Evolutionary conservation across 1,139 yeast genomes (phyloP).

Genomic region (Protomyces inundatus): DNA sequence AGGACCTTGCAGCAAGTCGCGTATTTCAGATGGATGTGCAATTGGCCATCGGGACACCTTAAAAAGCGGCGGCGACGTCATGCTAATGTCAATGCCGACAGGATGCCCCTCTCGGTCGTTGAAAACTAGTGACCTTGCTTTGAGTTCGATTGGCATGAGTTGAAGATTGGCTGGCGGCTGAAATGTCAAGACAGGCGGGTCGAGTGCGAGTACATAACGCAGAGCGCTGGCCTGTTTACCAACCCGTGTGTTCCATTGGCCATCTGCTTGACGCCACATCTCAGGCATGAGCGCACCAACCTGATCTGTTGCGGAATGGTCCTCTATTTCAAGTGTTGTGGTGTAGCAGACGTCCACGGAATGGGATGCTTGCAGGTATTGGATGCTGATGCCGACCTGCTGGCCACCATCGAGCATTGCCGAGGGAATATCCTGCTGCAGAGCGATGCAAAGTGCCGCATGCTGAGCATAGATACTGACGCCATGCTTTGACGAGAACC

Average conservation of each 20-base stretch:
- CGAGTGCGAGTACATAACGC: constrained; percentile 7
- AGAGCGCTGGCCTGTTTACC: background rate
- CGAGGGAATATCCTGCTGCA: background rate
- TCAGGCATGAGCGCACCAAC: background rate
- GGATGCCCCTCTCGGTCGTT: background rate
- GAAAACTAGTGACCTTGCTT: background rate
- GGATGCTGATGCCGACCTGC: background rate
- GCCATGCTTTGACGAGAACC: background rate
- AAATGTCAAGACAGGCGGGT: constrained; percentile 8
- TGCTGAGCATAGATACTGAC: background rate
- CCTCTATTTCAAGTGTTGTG: constrained; percentile 3
- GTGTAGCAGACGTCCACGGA: background rate
- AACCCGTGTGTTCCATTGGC: background rate
- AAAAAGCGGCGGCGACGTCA: background rate
- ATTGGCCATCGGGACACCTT: background rate
- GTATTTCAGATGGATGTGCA: background rate
- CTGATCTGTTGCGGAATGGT: background rate
- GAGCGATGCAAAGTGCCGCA: background rate
- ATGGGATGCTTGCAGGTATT: background rate
- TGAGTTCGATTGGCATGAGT: background rate
- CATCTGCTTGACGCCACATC: background rate
- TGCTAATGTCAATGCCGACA: background rate
- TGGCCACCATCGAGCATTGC: background rate
- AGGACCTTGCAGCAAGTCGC: background rate
- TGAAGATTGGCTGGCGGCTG: background rate